These are phyloP conservation scores for Eucalyptus cladocalyx DNA, from an alignment of 345 rosid species.

Conservation along the genomic window DNA sequence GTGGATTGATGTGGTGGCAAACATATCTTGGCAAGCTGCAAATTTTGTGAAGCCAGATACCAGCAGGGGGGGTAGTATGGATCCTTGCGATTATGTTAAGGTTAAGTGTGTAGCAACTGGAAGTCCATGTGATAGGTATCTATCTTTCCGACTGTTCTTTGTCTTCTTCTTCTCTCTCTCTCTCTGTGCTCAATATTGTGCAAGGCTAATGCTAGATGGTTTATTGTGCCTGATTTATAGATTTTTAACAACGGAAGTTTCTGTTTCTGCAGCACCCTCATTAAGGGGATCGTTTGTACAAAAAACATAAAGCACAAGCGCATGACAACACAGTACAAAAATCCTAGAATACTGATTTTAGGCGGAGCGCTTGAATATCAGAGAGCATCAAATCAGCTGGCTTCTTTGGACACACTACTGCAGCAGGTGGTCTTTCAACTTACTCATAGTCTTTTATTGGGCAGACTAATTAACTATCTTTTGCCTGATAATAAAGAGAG, in stretches of 20 bases:
- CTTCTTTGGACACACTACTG: constrained; percentile 75
- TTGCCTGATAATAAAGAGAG: not conserved
- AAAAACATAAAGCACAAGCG: constrained; percentile 98
- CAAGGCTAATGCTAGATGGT: not conserved
- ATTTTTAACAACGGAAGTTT: not conserved
- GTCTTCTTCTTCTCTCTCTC: not conserved
- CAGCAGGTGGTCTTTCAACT: constrained; percentile 52
- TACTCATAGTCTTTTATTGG: not conserved
- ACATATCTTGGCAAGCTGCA: constrained; percentile 93
- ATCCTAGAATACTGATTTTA: constrained; percentile 74
- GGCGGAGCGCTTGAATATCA: constrained; percentile 95
- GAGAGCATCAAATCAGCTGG: constrained; percentile 69
- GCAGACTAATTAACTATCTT: not conserved
- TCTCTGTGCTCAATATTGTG: not conserved
- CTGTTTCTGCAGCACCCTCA: constrained; percentile 46
- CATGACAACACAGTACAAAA: constrained; percentile 95
- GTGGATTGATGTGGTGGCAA: constrained; percentile 81
- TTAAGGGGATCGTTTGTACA: constrained; percentile 90
- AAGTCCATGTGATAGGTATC: constrained; percentile 76
- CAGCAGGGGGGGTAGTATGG: constrained; percentile 98
- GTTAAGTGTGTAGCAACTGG: constrained; percentile 92
- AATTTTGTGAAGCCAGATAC: constrained; percentile 94
- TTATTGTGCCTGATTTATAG: not conserved
- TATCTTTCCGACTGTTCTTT: not conserved
- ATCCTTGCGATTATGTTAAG: constrained; percentile 89